Percentiles rank a stretch among this genome's conserved stretches.
Evolutionary conservation across 768 basidiomycete species (phyloP).

Genomic region (Lentinula boryana): DNA sequence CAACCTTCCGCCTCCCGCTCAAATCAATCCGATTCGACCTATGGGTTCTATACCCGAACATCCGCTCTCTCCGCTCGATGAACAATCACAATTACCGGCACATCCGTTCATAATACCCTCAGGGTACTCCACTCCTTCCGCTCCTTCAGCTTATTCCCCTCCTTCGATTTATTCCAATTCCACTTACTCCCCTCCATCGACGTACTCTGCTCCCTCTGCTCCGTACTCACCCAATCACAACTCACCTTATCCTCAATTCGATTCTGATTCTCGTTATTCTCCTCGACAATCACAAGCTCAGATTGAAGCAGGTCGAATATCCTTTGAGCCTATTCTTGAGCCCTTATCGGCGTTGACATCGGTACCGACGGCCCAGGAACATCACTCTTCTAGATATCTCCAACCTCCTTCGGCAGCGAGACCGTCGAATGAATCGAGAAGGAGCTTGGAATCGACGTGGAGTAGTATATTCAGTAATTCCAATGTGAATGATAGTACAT

Average conservation of each 20-base stretch:
- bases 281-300: neutral
- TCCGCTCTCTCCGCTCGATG: conserved; percentile 5
- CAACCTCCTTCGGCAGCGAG: neutral
- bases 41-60: conserved; percentile 45
- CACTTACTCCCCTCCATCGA: conserved; percentile 8
- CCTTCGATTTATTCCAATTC: conserved; percentile 16
- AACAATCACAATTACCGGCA: neutral
- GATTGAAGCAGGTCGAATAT: conserved; percentile 28
- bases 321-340: conserved; percentile 53
- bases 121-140: conserved; percentile 7
- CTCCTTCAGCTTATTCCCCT: conserved; percentile 16
- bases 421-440: conserved; percentile 32
- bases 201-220: neutral
- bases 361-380: too few species aligned
- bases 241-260: neutral
- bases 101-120: neutral
- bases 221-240: neutral
- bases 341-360: conserved; percentile 10
- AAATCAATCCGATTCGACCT: neutral
- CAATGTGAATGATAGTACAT: conserved; percentile 16
- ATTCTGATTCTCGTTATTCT: conserved; percentile 10
- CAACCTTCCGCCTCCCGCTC: neutral
- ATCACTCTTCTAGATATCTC: neutral
- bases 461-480: conserved; percentile 30
- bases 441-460: conserved; percentile 37